A percentile compares a stretch with the other conserved stretches of the same genome.
phyloP scores from a whole-genome alignment of 352 stramenopile species.

The Paralagenidium karlingii region DNA sequence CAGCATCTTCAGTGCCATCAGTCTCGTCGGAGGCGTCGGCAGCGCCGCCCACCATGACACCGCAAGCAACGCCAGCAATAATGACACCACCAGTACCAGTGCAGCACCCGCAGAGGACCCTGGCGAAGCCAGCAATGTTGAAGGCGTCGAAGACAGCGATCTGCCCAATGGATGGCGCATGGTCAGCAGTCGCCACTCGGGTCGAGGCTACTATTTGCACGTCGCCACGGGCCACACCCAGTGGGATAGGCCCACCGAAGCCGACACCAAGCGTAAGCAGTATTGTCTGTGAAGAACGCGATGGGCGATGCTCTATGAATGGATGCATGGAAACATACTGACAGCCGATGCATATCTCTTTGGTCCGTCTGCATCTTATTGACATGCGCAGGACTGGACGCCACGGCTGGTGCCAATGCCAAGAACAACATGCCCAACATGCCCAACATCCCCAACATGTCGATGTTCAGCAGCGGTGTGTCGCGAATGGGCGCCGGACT shows the following conservation, averaged over 20 bases:
- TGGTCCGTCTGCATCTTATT: background rate
- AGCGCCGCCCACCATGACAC: background rate
- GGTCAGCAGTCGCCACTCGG: constrained; percentile 48
- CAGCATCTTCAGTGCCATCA: constrained; percentile 53
- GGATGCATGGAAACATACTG: background rate
- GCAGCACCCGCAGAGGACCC: constrained; percentile 25
- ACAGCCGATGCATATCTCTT: background rate
- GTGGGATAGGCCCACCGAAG: constrained; percentile 52
- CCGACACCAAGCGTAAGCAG: constrained; percentile 33
- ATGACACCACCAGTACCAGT: constrained; percentile 18
- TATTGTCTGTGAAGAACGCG: background rate
- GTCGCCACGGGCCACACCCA: constrained; percentile 47
- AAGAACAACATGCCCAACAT: constrained; percentile 15
- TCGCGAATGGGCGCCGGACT: constrained; percentile 50
- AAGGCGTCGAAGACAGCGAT: constrained; percentile 10
- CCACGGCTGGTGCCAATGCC: background rate
- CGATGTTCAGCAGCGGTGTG: constrained; percentile 40
- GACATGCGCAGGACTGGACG: background rate
- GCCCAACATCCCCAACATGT: background rate
- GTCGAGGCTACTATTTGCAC: constrained; percentile 63
- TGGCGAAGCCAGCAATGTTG: constrained; percentile 11
- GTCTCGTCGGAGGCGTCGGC: constrained; percentile 9
- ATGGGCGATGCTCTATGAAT: background rate
- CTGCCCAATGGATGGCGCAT: constrained; percentile 52
- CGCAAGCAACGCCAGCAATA: background rate